Conservation (phyloP, 441 rosid species). For the Erodium moschatum region DNA sequence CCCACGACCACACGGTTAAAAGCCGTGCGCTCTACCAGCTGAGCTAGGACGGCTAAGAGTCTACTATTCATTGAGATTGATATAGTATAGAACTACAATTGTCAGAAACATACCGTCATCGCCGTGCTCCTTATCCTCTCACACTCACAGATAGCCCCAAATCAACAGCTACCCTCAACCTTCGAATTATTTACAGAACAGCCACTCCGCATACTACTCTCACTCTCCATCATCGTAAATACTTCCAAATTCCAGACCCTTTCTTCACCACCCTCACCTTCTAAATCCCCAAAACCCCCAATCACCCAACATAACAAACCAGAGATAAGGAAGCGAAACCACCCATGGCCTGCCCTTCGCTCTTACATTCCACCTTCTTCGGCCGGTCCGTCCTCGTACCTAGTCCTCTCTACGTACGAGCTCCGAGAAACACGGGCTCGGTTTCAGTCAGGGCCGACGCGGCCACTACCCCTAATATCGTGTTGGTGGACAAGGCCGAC, state of each 20-base stretch:
- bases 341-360: constrained; percentile 47
- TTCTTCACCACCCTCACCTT: not conserved
- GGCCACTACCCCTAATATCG: constrained; percentile 24
- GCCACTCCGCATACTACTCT: not conserved
- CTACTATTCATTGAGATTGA: too few relatives aligned
- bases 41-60: too few relatives aligned
- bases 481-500: constrained; percentile 73
- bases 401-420: constrained; percentile 28
- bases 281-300: not conserved
- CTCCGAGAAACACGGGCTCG: constrained; percentile 21
- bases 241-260: not conserved
- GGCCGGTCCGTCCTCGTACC: constrained; percentile 14
- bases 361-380: constrained; percentile 42
- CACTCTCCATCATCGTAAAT: constrained; percentile 15
- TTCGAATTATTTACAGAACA: constrained; percentile 3
- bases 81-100: not conserved
- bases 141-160: not conserved
- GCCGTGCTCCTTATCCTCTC: constrained; percentile 9
- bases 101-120: not conserved
- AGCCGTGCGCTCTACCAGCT: too few relatives aligned
- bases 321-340: not conserved
- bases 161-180: not conserved
- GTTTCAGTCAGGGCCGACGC: constrained; percentile 43
- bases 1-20: too few relatives aligned
- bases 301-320: too few relatives aligned